A percentile compares a stretch with the other conserved stretches of the same genome.
Evolutionary conservation across 164 flowering plant species (phyloP).

Genomic region (Umbilicus rupestris): DNA sequence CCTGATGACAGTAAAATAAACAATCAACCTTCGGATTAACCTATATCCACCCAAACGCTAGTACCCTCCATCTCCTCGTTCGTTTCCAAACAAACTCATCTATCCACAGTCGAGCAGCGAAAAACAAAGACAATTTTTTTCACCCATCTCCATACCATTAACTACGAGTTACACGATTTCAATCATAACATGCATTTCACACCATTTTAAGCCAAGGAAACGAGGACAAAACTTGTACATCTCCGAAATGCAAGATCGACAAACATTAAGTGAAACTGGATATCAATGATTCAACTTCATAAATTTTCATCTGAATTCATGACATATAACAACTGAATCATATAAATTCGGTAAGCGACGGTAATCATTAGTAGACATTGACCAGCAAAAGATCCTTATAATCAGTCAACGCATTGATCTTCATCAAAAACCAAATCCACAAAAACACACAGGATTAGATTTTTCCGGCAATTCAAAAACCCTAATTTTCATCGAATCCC

Average conservation of each 20-base stretch:
- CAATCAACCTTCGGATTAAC: background rate
- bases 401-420: background rate
- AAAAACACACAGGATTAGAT: too few relatives aligned
- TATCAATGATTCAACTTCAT: too few relatives aligned
- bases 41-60: background rate
- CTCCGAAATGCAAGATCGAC: background rate
- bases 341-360: too few relatives aligned
- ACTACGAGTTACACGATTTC: too few relatives aligned
- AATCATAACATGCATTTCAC: too few relatives aligned
- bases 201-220: too few relatives aligned
- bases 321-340: too few relatives aligned
- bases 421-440: background rate
- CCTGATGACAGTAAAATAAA: slow-evolving; percentile 21
- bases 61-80: background rate
- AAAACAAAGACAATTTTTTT: background rate
- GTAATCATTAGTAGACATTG: background rate
- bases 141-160: background rate
- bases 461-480: background rate
- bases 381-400: background rate
- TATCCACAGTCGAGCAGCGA: background rate
- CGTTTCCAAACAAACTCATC: too few relatives aligned
- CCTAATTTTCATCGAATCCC: background rate
- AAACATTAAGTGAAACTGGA: background rate
- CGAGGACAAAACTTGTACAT: too few relatives aligned
- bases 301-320: too few relatives aligned